Evolutionary conservation across 73 alveolate genomes (phyloP).

Genomic region (Breviolum minutum): DNA sequence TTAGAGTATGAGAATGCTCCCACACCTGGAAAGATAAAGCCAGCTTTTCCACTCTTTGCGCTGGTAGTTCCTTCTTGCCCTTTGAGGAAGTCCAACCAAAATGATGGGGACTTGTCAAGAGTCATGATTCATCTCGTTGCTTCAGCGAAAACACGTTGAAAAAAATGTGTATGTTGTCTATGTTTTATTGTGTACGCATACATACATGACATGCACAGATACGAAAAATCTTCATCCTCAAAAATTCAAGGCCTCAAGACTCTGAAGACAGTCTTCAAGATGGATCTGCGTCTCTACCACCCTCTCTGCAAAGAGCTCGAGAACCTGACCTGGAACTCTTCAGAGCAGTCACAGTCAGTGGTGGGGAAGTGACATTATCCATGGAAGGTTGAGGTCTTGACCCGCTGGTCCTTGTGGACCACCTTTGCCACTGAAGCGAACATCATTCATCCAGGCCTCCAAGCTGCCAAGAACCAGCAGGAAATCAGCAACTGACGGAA

Average conservation of each 20-base stretch:
- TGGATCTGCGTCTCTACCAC: conserved; percentile 74
- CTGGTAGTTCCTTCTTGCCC: neutral
- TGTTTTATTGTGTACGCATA: no score
- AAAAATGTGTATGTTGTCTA: no score
- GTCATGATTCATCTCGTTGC: no score
- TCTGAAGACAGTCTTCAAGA: conserved; percentile 68
- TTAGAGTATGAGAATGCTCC: neutral
- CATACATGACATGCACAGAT: no score
- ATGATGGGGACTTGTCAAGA: neutral
- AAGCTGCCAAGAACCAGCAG: neutral
- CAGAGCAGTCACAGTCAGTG: neutral
- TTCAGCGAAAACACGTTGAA: no score
- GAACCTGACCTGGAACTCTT: conserved; percentile 8
- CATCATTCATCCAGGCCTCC: conserved; percentile 24
- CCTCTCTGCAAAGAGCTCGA: conserved; percentile 51
- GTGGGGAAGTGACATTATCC: neutral
- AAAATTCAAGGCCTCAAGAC: neutral
- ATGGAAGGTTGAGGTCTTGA: neutral
- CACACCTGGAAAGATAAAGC: neutral
- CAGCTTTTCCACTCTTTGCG: neutral
- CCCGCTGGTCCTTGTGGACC: conserved; percentile 52
- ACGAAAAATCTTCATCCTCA: neutral
- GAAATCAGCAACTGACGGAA: neutral
- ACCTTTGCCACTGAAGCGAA: neutral
- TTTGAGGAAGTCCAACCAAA: neutral